Percentiles rank a stretch among this genome's conserved stretches.
Conservation (phyloP, 2,329 filamentous ascomycete genomes). For the Dissoconium aciculare region DNA sequence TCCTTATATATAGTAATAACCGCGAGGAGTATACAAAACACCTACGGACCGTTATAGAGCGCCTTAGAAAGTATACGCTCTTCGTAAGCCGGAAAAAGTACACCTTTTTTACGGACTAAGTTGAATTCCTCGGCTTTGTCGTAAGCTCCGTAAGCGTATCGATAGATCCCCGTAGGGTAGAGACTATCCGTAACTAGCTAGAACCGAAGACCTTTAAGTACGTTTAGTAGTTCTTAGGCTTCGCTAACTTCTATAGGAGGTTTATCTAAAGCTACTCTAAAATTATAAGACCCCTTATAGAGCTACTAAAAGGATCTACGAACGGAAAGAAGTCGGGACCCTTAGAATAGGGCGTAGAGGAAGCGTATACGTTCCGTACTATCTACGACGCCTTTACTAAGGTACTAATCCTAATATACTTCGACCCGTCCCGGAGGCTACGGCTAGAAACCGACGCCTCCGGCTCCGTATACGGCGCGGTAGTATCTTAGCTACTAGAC, state of each 20-base stretch:
- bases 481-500: too few relatives aligned
- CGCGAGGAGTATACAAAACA: conserved; percentile 3
- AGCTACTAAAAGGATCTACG: not conserved
- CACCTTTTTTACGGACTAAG: conserved; percentile 5
- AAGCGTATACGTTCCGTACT: not conserved
- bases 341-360: not conserved
- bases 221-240: conserved; percentile 3
- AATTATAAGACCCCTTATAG: not conserved
- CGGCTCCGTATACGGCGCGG: not conserved
- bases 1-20: conserved; percentile 18
- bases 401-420: conserved; percentile 2
- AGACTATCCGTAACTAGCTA: conserved; percentile 1
- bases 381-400: conserved; percentile 1
- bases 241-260: conserved; percentile 1
- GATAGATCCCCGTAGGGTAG: conserved; percentile 1
- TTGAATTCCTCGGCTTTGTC: conserved; percentile 11
- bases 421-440: not conserved
- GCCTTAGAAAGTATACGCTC: conserved; percentile 3
- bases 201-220: conserved; percentile 1
- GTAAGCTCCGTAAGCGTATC: conserved; percentile 2
- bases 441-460: conserved; percentile 2
- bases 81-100: conserved; percentile 8
- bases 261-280: conserved; percentile 1
- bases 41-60: conserved; percentile 3
- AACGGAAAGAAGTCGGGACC: not conserved